A percentile compares a stretch with the other conserved stretches of the same genome.
Conservation (phyloP, 352 stramenopile genomes). For the Pythium volutum region DNA sequence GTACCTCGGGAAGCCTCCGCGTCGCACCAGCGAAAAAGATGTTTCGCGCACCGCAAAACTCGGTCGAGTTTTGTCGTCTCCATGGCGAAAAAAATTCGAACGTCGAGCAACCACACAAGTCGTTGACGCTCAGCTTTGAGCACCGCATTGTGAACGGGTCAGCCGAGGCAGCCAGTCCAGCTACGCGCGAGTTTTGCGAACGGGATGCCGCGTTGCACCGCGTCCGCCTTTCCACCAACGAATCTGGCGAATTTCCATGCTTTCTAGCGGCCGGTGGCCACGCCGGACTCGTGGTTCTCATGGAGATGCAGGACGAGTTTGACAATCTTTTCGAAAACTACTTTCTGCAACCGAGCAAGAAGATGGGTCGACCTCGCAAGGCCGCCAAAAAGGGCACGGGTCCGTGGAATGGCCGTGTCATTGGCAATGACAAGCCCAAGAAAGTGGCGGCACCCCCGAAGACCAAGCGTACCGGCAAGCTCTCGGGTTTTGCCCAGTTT, state of each 20-base stretch:
- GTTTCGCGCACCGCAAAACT: constrained; percentile 59
- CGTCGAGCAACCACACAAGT: constrained; percentile 58
- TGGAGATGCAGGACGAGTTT: constrained; percentile 61
- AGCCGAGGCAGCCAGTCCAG: constrained; percentile 38
- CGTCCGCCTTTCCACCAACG: constrained; percentile 47
- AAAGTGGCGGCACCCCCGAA: constrained; percentile 20
- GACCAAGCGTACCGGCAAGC: constrained; percentile 26
- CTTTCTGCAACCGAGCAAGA: constrained; percentile 49
- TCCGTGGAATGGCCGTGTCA: constrained; percentile 19
- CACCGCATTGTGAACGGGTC: constrained; percentile 39
- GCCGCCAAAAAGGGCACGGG: not conserved
- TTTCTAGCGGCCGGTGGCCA: constrained; percentile 67
- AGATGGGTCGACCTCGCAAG: constrained; percentile 44
- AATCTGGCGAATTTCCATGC: constrained; percentile 43
- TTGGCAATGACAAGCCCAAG: constrained; percentile 23
- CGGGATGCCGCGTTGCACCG: constrained; percentile 76
- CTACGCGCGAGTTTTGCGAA: constrained; percentile 65
- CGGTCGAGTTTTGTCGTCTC: constrained; percentile 67
- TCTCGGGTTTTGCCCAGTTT: constrained; percentile 37
- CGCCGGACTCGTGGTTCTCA: constrained; percentile 66
- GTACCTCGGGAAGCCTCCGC: constrained; percentile 64
- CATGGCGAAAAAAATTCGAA: constrained; percentile 46
- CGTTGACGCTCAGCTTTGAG: constrained; percentile 48
- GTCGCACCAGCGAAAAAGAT: constrained; percentile 62
- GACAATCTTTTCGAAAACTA: constrained; percentile 52